These are phyloP conservation scores for Tillandsia leiboldiana DNA, from an alignment of 176 grass and related monocot genomes.

Conservation along the genomic window DNA sequence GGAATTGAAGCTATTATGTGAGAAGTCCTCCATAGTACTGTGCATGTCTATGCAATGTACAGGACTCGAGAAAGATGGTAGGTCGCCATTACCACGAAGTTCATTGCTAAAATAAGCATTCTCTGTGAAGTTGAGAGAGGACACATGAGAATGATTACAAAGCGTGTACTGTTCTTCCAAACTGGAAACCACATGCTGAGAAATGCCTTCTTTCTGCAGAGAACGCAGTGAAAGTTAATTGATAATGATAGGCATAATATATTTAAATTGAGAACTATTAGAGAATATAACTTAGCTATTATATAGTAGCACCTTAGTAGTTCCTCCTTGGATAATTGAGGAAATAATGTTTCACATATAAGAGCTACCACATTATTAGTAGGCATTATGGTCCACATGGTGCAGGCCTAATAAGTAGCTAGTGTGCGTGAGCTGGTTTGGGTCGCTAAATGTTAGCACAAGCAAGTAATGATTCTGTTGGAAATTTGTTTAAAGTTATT, in stretches of 20 bases:
- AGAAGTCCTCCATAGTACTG: background rate
- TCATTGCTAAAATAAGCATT: background rate
- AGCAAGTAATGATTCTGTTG: no score
- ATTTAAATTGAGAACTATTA: background rate
- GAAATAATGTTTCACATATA: no score
- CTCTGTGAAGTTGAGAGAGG: background rate
- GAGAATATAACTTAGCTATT: background rate
- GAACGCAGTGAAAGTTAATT: slow-evolving; percentile 9
- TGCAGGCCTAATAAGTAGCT: no score
- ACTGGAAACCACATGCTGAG: slow-evolving; percentile 3
- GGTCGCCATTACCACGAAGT: background rate
- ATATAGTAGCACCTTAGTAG: background rate
- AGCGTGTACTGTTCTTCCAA: slow-evolving; percentile 6
- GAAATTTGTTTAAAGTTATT: background rate
- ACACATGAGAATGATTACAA: slow-evolving; percentile 12
- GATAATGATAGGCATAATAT: slow-evolving; percentile 2
- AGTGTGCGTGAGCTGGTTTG: no score
- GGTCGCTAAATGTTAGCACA: no score
- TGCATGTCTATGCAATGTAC: background rate
- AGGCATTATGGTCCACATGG: no score
- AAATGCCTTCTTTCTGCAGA: slow-evolving; percentile 12
- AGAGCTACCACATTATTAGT: no score
- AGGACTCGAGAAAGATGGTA: slow-evolving; percentile 5
- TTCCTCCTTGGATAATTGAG: no score
- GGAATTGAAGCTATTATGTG: background rate